These are phyloP conservation scores for Geotrichum carabidarum DNA, from an alignment of 1,139 yeast genomes.

Conservation along the genomic window DNA sequence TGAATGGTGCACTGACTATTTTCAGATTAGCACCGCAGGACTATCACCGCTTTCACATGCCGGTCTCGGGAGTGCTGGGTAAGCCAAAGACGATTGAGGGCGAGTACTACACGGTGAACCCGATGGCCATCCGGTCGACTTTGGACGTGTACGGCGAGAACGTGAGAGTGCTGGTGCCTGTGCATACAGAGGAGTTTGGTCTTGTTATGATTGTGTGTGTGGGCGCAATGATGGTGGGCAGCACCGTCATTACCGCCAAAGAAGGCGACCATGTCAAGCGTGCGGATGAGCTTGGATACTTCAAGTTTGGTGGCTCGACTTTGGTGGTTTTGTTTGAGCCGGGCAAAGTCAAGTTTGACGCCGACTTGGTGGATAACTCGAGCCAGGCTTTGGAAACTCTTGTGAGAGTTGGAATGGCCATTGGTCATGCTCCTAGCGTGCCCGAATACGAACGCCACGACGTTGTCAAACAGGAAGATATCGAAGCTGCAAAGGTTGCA, in stretches of 20 bases:
- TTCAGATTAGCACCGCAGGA: conserved; percentile 95
- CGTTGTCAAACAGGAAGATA: conserved; percentile 24
- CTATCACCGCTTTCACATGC: conserved; percentile 88
- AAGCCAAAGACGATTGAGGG: conserved; percentile 69
- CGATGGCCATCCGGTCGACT: conserved; percentile 88
- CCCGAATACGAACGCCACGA: conserved; percentile 26
- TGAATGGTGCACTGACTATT: conserved; percentile 62
- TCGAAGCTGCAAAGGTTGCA: conserved; percentile 26
- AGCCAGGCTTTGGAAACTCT: conserved; percentile 69
- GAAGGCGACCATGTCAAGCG: conserved; percentile 55
- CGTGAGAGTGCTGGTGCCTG: conserved; percentile 69
- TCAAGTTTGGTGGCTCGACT: conserved; percentile 95
- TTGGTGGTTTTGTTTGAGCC: conserved; percentile 55
- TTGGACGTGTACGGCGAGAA: conserved; percentile 93
- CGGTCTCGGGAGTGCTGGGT: conserved; percentile 70
- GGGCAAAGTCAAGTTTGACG: conserved; percentile 53
- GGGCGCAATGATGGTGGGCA: conserved; percentile 99
- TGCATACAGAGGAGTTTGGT: conserved; percentile 70
- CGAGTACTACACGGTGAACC: conserved; percentile 92
- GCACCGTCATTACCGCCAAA: conserved; percentile 66
- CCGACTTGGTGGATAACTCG: conserved; percentile 68
- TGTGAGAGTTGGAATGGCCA: conserved; percentile 83
- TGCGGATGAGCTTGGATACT: conserved; percentile 87
- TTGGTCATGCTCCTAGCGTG: conserved; percentile 56
- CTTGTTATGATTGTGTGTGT: conserved; percentile 72